phyloP scores from a whole-genome alignment of 2,329 filamentous ascomycete genomes.

The Thielaviopsis euricoi region DNA sequence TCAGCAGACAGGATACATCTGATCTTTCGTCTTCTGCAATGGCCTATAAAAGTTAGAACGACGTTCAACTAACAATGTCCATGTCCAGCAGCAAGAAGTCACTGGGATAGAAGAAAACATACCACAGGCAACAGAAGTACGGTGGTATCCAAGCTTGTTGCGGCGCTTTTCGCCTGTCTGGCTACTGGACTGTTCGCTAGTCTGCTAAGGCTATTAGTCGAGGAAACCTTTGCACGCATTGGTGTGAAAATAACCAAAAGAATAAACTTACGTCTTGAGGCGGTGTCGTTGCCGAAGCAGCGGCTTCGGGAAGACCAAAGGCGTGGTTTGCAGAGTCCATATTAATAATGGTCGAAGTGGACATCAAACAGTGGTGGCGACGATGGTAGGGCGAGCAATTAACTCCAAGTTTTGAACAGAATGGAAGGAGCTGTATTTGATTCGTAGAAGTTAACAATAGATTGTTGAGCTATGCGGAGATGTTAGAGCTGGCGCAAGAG shows the following conservation, averaged over 20 bases:
- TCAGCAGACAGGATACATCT: conserved; percentile 69
- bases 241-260: no score
- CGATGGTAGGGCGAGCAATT: neutral
- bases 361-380: neutral
- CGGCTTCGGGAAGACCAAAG: neutral
- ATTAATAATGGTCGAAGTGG: neutral
- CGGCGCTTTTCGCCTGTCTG: conserved; percentile 40
- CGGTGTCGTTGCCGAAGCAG: neutral
- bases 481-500: no score
- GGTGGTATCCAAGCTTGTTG: conserved; percentile 90
- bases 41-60: conserved; percentile 36
- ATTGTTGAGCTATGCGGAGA: no score
- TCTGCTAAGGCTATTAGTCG: conserved; percentile 14
- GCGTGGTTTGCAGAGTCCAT: neutral
- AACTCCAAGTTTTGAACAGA: neutral
- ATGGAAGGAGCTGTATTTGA: no score
- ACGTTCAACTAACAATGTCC: neutral
- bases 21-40: conserved; percentile 87
- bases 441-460: no score
- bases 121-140: conserved; percentile 92
- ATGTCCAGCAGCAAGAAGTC: no score
- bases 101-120: conserved; percentile 28
- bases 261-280: conserved; percentile 18
- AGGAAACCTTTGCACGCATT: conserved; percentile 21
- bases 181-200: neutral